A percentile compares a stretch with the other conserved stretches of the same genome.
These are phyloP conservation scores for Aspergillus steynii DNA, from an alignment of 495 filamentous ascomycete species.

Conservation along the genomic window DNA sequence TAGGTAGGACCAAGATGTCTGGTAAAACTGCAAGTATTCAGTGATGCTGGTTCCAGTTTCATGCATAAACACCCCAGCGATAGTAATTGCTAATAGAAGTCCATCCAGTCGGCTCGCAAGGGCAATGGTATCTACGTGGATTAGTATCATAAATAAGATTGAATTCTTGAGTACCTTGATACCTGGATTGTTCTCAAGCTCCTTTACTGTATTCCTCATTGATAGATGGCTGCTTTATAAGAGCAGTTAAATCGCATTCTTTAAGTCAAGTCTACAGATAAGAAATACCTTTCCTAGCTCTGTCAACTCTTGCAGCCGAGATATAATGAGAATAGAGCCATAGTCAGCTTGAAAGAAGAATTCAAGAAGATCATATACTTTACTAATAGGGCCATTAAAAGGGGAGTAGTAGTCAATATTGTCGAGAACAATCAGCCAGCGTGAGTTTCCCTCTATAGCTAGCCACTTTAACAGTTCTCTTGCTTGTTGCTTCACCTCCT, in stretches of 20 bases:
- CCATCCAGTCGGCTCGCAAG: slow-evolving; percentile 36
- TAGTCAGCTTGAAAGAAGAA: slow-evolving; percentile 39
- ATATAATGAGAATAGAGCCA: slow-evolving; percentile 44
- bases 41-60: slow-evolving; percentile 32
- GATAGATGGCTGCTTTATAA: slow-evolving; percentile 20
- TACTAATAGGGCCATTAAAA: slow-evolving; percentile 11
- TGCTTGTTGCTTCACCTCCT: slow-evolving; percentile 9
- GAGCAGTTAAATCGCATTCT: slow-evolving; percentile 26
- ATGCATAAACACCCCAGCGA: slow-evolving; percentile 43
- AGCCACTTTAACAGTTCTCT: slow-evolving; percentile 10
- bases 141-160: slow-evolving; percentile 19
- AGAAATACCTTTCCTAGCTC: slow-evolving; percentile 29
- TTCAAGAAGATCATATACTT: slow-evolving; percentile 32
- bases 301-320: slow-evolving; percentile 31
- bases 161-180: neutral
- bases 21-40: slow-evolving; percentile 43
- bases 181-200: neutral
- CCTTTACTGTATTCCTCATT: neutral
- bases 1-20: slow-evolving; percentile 40
- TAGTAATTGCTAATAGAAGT: slow-evolving; percentile 43
- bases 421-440: slow-evolving; percentile 44
- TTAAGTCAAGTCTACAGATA: slow-evolving; percentile 21
- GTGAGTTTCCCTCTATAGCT: slow-evolving; percentile 24
- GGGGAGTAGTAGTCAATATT: slow-evolving; percentile 42
- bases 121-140: slow-evolving; percentile 22